phyloP scores from a whole-genome alignment of 2,329 filamentous ascomycete species.

The Talaromyces sp. region DNA sequence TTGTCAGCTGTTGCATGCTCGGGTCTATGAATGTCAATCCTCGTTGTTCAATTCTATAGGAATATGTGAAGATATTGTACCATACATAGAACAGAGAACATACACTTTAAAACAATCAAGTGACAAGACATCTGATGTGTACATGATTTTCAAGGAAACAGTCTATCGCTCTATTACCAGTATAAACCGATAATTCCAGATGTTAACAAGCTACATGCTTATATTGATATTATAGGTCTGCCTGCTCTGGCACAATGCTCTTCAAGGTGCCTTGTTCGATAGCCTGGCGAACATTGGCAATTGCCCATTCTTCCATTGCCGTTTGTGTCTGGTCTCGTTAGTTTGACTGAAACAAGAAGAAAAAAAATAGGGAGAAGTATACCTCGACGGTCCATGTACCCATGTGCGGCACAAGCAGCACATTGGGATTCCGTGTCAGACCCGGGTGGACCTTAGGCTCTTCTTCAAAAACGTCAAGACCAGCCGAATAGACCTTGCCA shows the following conservation, averaged over 20 bases:
- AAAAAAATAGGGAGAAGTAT: conserved; percentile 11
- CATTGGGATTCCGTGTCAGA: conserved; percentile 62
- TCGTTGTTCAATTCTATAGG: background rate
- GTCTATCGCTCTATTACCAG: background rate
- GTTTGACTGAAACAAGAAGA: background rate
- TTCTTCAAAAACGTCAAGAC: conserved; percentile 77
- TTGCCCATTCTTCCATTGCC: conserved; percentile 67
- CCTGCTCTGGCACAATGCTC: conserved; percentile 69
- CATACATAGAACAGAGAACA: background rate
- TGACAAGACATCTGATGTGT: background rate
- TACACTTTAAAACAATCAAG: background rate
- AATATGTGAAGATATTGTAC: background rate
- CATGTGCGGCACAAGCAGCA: conserved; percentile 77
- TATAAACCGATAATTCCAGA: too few relatives aligned
- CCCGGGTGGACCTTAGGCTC: conserved; percentile 72
- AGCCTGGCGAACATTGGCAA: conserved; percentile 62
- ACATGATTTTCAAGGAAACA: background rate
- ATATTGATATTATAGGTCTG: conserved; percentile 28
- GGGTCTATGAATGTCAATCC: background rate
- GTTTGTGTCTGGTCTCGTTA: conserved; percentile 40
- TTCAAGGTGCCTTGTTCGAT: conserved; percentile 57
- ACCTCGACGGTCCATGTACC: conserved; percentile 71
- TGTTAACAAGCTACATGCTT: background rate
- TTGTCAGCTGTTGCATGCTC: too few relatives aligned
- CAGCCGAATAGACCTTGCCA: conserved; percentile 64